Base-by-base conservation (phyloP, 2,329 filamentous ascomycete species). In the Xylariaceae sp. region DNA sequence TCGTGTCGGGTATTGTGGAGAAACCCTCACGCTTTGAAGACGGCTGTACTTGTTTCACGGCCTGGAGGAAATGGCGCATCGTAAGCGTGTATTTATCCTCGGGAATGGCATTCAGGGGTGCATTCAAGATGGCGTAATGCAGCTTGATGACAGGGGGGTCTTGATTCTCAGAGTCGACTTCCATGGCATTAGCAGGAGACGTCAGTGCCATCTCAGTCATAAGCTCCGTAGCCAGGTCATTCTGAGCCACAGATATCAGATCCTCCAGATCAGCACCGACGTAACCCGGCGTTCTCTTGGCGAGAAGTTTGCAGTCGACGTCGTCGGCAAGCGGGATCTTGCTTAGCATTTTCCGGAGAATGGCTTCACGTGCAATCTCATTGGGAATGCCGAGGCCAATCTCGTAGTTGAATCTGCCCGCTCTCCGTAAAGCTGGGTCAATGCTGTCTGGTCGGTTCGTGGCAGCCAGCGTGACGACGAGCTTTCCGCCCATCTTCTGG, bases 21-120 rank as follows among this genome's bases (percentile, higher is more conserved):
- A 99, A 99, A 51, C 94, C 94, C 76, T 99, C 93, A 53, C 92
- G 87, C 73, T 93, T 92, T 4, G 89, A 89, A 1, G 90, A 93
- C 30, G 92, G 85, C 71, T 90, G 83, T 62, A 96, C 84, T 59
- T 84, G 83, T 8, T 88, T 84, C 2, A 97, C 81, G 2, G 92
- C 92, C 1, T 80, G 78, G 23, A 88, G 77, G 73, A 97, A 94
- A 64, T 96, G 77, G 75, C 73, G 78, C 74, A 77, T 88, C 5
- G 71, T 72, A 56, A 78, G 66, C 56, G 66, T 56, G 55, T 69
- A 66, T 34, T 68, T 62, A 34, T 68, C 62, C 48, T 61, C 34
- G 44, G 67, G 66, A 11, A 64, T 58, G 4, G 64, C 62, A n/a
- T 64, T 64, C 4, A 66, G 57, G 4, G 63, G 58, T 42, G 65